phyloP scores from a whole-genome alignment of 768 basidiomycete species.

The Guyanaporus albipodus region DNA sequence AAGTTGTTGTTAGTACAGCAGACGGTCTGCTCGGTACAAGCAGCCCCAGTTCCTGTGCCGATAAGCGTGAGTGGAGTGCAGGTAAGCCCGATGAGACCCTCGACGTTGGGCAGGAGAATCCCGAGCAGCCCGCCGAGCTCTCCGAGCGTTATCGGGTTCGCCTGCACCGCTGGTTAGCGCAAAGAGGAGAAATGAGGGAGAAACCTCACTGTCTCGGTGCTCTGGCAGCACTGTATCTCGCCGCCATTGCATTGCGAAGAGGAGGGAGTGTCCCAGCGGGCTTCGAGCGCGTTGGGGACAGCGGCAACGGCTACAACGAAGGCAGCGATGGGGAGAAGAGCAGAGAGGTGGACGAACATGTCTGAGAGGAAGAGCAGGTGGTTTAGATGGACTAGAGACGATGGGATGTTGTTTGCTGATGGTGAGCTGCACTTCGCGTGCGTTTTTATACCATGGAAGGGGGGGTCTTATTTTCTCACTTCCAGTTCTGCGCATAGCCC shows the following conservation, averaged over 20 bases:
- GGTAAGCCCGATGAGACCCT: conserved; percentile 2
- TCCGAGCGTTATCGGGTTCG: background rate
- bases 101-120: background rate
- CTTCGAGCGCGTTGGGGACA: conserved; percentile 6
- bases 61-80: conserved; percentile 2
- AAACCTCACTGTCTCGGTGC: background rate
- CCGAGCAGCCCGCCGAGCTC: conserved; percentile 1
- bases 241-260: conserved; percentile 12
- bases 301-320: conserved; percentile 4
- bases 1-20: conserved; percentile 13
- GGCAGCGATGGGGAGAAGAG: conserved; percentile 9
- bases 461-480: too few species aligned
- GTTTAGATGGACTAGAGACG: too few species aligned
- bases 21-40: conserved; percentile 13
- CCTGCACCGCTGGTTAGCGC: conserved; percentile 1
- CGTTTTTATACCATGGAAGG: too few species aligned
- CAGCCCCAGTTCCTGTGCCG: background rate
- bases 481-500: too few species aligned
- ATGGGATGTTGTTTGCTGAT: too few species aligned
- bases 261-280: background rate
- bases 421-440: too few species aligned
- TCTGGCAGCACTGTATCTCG: conserved; percentile 8
- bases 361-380: too few species aligned
- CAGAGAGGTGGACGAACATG: conserved; percentile 9
- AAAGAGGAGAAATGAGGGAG: too few species aligned